Evolutionary conservation across 2,329 filamentous ascomycete species (phyloP).

Genomic region (Claviceps maximensis): DNA sequence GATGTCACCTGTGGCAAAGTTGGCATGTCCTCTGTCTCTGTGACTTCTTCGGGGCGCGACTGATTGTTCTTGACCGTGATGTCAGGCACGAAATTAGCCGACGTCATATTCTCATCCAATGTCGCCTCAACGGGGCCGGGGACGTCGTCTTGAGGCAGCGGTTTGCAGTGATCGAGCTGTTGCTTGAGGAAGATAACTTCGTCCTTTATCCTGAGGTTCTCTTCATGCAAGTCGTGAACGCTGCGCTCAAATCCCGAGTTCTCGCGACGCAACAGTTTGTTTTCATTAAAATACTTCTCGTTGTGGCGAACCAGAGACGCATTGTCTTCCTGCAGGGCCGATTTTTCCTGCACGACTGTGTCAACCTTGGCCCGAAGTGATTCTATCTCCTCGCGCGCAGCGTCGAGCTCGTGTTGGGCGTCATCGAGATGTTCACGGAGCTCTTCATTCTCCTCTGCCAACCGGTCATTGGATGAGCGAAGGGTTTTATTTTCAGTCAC

Average conservation of each 20-base stretch:
- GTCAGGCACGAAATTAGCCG: conserved; percentile 44
- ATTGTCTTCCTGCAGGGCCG: conserved; percentile 35
- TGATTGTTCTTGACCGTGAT: conserved; percentile 38
- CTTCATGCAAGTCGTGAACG: conserved; percentile 30
- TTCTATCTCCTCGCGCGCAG: conserved; percentile 27
- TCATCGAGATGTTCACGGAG: conserved; percentile 28
- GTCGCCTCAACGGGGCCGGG: conserved; percentile 22
- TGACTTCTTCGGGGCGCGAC: conserved; percentile 17
- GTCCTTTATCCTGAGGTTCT: conserved; percentile 34
- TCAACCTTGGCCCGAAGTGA: conserved; percentile 25
- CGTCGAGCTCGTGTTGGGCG: conserved; percentile 28
- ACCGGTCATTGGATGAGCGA: conserved; percentile 25
- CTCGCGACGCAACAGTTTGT: conserved; percentile 34
- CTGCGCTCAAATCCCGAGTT: conserved; percentile 35
- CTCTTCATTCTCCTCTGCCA: conserved; percentile 31
- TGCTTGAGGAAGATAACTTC: conserved; percentile 32
- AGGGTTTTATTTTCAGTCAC: conserved; percentile 32
- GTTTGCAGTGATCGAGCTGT: conserved; percentile 30
- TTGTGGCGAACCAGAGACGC: conserved; percentile 40
- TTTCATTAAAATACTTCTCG: conserved; percentile 40
- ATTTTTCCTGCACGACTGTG: conserved; percentile 29
- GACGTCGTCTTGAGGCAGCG: conserved; percentile 23
- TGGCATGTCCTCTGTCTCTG: conserved; percentile 18
- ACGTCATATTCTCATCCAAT: conserved; percentile 42
- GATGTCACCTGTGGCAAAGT: conserved; percentile 19